Evolutionary conservation across 345 rosid species (phyloP).

Genomic region (Salix caprea): DNA sequence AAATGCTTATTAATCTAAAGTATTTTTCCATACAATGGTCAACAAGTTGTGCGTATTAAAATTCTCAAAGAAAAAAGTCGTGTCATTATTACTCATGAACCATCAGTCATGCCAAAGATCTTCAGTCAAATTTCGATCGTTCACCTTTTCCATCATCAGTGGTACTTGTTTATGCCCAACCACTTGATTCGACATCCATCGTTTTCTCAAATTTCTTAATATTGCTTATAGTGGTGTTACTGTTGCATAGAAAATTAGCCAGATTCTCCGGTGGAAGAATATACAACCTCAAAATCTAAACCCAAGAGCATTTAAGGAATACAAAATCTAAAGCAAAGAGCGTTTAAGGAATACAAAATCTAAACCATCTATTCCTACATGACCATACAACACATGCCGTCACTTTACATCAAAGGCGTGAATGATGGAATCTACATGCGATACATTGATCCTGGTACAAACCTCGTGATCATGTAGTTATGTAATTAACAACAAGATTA

Average conservation of each 20-base stretch:
- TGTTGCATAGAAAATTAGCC: background rate
- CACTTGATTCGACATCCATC: background rate
- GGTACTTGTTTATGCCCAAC: background rate
- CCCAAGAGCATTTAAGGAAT: background rate
- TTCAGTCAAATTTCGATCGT: slow-evolving; percentile 6
- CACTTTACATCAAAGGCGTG: background rate
- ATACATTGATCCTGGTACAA: background rate
- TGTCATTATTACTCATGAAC: background rate
- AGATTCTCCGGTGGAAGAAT: background rate
- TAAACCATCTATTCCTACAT: background rate
- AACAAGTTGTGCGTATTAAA: background rate
- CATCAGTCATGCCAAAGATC: background rate
- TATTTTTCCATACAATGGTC: background rate
- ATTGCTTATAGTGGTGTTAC: background rate
- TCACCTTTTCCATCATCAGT: background rate
- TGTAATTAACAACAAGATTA: too few relatives aligned
- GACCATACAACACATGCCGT: background rate
- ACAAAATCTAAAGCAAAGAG: background rate
- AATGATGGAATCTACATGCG: background rate
- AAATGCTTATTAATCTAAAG: background rate
- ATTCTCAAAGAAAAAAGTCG: background rate
- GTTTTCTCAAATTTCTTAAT: background rate
- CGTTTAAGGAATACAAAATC: background rate
- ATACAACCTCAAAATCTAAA: background rate
- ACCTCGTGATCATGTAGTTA: too few relatives aligned